phyloP scores from a whole-genome alignment of 2,329 filamentous ascomycete species.

The Huntiella abstrusa region DNA sequence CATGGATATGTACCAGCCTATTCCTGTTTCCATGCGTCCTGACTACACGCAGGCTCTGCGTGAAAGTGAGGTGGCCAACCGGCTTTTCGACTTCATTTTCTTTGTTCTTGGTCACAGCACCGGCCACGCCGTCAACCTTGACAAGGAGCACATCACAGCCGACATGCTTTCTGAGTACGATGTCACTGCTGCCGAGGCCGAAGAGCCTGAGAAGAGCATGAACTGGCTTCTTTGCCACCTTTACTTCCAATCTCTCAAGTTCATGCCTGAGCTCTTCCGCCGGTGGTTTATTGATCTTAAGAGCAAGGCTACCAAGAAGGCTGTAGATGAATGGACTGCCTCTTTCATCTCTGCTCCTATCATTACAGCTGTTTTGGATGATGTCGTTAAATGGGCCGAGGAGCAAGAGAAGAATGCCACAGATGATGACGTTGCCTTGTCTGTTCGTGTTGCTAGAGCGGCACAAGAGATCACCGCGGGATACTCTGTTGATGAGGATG shows the following conservation, averaged over 20 bases:
- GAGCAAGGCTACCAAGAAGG: constrained; percentile 59
- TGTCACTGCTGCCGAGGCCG: constrained; percentile 33
- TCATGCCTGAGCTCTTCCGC: constrained; percentile 61
- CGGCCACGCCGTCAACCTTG: constrained; percentile 54
- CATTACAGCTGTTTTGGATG: constrained; percentile 44
- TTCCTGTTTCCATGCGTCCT: constrained; percentile 64
- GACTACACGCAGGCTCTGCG: constrained; percentile 69
- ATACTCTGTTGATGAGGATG: constrained; percentile 76
- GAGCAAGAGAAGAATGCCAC: constrained; percentile 27
- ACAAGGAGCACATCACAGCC: constrained; percentile 42
- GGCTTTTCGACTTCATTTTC: constrained; percentile 62
- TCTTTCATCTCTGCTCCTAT: constrained; percentile 61
- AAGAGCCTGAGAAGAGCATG: constrained; percentile 43
- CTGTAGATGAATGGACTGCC: constrained; percentile 70
- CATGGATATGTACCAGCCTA: constrained; percentile 64
- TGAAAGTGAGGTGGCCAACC: constrained; percentile 45
- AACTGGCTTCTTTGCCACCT: constrained; percentile 73
- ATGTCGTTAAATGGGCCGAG: constrained; percentile 48
- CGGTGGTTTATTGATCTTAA: constrained; percentile 69
- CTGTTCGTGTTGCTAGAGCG: constrained; percentile 51
- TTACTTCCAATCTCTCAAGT: constrained; percentile 64
- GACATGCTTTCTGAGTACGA: constrained; percentile 38
- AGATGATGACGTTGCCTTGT: constrained; percentile 34
- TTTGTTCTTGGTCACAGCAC: constrained; percentile 66
- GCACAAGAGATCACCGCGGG: constrained; percentile 63